These are phyloP conservation scores for Monosporozyma siamensis DNA, from an alignment of 805 yeast species.

Conservation along the genomic window DNA sequence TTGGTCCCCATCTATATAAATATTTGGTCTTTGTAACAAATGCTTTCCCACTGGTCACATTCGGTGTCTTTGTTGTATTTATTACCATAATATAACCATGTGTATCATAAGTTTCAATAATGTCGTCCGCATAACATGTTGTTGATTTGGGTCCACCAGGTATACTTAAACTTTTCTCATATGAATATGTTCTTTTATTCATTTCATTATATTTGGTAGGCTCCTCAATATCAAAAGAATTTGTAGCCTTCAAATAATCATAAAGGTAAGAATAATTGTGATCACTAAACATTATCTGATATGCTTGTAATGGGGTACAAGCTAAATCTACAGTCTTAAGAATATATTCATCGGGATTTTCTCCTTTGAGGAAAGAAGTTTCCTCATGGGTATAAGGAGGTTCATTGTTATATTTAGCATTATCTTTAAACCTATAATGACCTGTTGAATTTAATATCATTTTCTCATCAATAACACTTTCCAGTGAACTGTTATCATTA, in stretches of 20 bases:
- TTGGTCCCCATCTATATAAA: constrained; percentile 62
- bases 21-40: constrained; percentile 70
- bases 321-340: constrained; percentile 32
- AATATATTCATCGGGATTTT: constrained; percentile 40
- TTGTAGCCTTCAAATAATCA: constrained; percentile 34
- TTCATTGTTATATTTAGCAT: constrained; percentile 36
- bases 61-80: constrained; percentile 70
- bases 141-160: constrained; percentile 93
- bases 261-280: constrained; percentile 36
- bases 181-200: constrained; percentile 47
- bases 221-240: constrained; percentile 30
- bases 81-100: constrained; percentile 48
- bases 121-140: constrained; percentile 61
- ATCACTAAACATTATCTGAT: constrained; percentile 60
- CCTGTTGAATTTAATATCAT: background rate
- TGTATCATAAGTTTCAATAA: constrained; percentile 42
- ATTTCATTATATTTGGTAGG: constrained; percentile 28
- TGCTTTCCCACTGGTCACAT: constrained; percentile 85
- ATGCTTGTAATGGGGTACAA: constrained; percentile 71
- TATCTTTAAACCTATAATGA: constrained; percentile 28
- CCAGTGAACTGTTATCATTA: constrained; percentile 1
- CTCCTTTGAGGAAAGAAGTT: constrained; percentile 42
- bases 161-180: constrained; percentile 64
- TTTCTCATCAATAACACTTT: constrained; percentile 1
- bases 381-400: constrained; percentile 62